Evolutionary conservation across 2,329 filamentous ascomycete species (phyloP).

Genomic region (Fusarium scirpi): DNA sequence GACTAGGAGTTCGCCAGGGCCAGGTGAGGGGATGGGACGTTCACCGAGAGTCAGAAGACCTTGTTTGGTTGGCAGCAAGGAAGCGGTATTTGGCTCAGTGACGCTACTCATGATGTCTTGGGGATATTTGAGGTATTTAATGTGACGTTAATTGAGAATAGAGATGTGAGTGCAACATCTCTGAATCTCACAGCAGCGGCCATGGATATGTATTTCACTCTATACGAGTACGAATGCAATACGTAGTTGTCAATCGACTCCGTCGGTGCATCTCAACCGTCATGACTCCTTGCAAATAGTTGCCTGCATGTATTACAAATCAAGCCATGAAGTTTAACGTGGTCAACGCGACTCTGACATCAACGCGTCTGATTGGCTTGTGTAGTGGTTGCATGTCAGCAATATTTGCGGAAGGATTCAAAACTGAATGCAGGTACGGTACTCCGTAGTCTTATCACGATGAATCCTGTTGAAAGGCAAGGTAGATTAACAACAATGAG

Average conservation of each 20-base stretch:
- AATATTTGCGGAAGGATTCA: background rate
- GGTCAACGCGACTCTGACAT: background rate
- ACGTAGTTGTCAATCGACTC: background rate
- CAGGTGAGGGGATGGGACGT: background rate
- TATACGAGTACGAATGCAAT: background rate
- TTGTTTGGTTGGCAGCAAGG: background rate
- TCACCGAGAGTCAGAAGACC: background rate
- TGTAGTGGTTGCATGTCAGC: background rate
- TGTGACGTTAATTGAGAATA: background rate
- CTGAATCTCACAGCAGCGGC: background rate
- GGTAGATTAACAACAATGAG: background rate
- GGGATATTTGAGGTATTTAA: background rate
- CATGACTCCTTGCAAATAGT: background rate
- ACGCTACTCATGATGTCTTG: background rate
- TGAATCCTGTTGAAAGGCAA: background rate
- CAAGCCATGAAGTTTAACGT: background rate
- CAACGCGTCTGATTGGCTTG: background rate
- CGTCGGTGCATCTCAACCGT: background rate
- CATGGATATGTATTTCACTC: background rate
- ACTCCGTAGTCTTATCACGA: background rate
- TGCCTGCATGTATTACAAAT: background rate
- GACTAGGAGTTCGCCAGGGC: background rate
- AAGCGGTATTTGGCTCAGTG: rapidly evolving
- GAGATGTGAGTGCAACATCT: background rate
- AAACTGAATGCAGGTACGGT: background rate